A percentile compares a stretch with the other conserved stretches of the same genome.
Evolutionary conservation across 148 eudicot species (phyloP).

Genomic region (Persicaria tinctoria): DNA sequence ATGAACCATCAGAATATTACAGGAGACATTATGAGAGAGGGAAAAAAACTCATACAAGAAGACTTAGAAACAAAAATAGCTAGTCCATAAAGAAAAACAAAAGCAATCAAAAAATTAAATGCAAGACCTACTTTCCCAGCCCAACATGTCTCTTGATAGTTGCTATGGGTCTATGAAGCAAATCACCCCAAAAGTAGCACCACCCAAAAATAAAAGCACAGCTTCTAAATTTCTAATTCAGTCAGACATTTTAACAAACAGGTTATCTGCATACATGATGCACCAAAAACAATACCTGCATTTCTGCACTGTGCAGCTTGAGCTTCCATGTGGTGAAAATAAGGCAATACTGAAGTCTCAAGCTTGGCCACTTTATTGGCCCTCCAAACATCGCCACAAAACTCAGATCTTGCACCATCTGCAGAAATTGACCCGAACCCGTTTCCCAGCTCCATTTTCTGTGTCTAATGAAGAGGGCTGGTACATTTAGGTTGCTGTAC

Average conservation of each 20-base stretch:
- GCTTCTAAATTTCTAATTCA: background rate
- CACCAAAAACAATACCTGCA: background rate
- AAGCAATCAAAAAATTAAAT: conserved; percentile 4
- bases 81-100: background rate
- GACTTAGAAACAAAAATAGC: background rate
- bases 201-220: background rate
- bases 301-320: conserved; percentile 4
- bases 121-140: background rate
- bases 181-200: conserved; percentile 4
- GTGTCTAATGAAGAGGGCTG: background rate
- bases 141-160: background rate
- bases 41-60: background rate
- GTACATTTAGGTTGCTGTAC: conserved; percentile 1
- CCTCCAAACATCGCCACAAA: background rate
- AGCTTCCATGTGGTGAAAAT: conserved; percentile 9
- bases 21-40: background rate
- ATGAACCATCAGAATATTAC: background rate
- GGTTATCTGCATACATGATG: background rate
- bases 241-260: background rate
- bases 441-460: conserved; percentile 5
- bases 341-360: conserved; percentile 4
- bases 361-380: conserved; percentile 5
- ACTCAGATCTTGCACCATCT: conserved; percentile 8
- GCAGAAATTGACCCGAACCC: background rate
- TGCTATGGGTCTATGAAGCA: conserved; percentile 5